phyloP scores from a whole-genome alignment of 164 flowering plant genomes.

The grape (Vitis vinifera) region DNA sequence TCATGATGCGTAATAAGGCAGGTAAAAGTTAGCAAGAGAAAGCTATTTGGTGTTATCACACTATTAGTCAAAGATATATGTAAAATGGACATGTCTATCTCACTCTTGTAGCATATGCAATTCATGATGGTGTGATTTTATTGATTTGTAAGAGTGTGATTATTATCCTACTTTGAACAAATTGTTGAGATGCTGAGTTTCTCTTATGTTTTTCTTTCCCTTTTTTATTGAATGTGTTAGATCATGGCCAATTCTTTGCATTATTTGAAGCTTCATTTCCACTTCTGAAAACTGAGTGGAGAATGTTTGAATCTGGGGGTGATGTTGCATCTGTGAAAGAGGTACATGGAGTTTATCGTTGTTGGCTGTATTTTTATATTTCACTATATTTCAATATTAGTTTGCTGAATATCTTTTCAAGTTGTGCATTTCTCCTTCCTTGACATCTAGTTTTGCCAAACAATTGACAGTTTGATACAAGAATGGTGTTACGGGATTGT shows the following conservation, averaged over 20 bases:
- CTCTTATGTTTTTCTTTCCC: slow-evolving; percentile 5
- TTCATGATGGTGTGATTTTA: no score
- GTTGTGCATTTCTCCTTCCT: not conserved
- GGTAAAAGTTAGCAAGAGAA: no score
- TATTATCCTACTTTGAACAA: no score
- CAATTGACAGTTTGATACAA: slow-evolving; percentile 44
- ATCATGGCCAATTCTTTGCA: slow-evolving; percentile 21
- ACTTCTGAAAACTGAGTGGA: slow-evolving; percentile 57
- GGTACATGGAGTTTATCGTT: slow-evolving; percentile 29
- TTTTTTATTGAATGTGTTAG: slow-evolving; percentile 18
- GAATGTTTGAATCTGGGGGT: slow-evolving; percentile 31
- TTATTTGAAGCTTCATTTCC: slow-evolving; percentile 55
- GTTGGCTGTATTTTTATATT: not conserved
- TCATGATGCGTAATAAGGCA: no score
- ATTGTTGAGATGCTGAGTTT: no score
- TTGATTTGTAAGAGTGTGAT: no score
- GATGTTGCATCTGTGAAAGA: slow-evolving; percentile 29
- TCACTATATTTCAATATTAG: not conserved
- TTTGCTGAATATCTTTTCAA: not conserved
- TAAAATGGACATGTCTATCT: no score
- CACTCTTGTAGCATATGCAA: no score
- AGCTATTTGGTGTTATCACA: no score
- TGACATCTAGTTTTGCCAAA: not conserved
- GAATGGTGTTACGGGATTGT: slow-evolving; percentile 41
- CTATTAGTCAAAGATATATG: no score